phyloP scores from a whole-genome alignment of 2,329 filamentous ascomycete genomes.

The Colletotrichum sp. region DNA sequence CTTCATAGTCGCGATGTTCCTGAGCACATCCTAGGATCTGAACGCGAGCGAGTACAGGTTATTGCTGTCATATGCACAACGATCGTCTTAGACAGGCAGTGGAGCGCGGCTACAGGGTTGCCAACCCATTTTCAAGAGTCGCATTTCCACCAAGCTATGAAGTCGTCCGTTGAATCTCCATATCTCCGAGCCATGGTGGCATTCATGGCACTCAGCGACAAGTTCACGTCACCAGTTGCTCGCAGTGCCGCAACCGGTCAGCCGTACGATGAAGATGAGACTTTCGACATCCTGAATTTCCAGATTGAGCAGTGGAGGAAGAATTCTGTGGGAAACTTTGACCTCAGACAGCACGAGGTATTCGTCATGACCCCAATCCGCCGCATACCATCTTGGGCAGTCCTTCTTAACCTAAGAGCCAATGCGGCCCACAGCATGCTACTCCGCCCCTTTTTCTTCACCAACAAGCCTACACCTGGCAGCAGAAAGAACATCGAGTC shows the following conservation, averaged over 20 bases:
- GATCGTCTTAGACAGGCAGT: constrained; percentile 22
- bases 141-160: neutral
- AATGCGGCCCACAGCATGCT: constrained; percentile 8
- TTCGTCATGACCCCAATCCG: neutral
- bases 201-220: neutral
- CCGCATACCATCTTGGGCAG: constrained; percentile 10
- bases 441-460: constrained; percentile 15
- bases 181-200: constrained; percentile 9
- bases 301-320: neutral
- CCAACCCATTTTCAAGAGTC: constrained; percentile 21
- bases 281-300: neutral
- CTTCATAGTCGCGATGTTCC: constrained; percentile 28
- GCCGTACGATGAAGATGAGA: neutral
- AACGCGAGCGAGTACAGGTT: neutral
- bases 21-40: constrained; percentile 19
- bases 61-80: constrained; percentile 7
- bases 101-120: constrained; percentile 21
- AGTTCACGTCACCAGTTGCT: neutral
- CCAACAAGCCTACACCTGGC: neutral
- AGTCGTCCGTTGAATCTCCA: neutral
- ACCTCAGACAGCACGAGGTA: neutral
- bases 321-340: neutral
- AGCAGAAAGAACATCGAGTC: constrained; percentile 6
- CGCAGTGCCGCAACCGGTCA: neutral
- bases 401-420: constrained; percentile 7